Evolutionary conservation across 371 early-diverging fungal genomes (phyloP).

Genomic region (Haplosporangium sp.): DNA sequence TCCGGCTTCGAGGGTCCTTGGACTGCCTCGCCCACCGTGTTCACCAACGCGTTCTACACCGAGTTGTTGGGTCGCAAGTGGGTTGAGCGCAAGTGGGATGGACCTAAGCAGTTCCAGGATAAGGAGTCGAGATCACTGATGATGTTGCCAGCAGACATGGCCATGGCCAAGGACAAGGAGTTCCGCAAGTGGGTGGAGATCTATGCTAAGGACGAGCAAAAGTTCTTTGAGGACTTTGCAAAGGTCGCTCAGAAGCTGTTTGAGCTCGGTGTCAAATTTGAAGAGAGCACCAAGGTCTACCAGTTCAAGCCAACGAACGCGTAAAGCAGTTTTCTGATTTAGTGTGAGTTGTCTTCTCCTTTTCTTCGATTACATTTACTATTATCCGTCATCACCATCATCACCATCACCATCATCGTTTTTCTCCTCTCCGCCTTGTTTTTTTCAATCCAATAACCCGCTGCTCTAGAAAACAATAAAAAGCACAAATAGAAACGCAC

Average conservation of each 20-base stretch:
- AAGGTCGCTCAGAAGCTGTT: conserved; percentile 85
- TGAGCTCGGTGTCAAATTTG: conserved; percentile 87
- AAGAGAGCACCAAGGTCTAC: conserved; percentile 68
- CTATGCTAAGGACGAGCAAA: conserved; percentile 85
- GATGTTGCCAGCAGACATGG: conserved; percentile 89
- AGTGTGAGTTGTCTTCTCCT: too few relatives aligned
- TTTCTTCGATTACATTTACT: not conserved
- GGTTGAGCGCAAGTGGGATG: conserved; percentile 84
- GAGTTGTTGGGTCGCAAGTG: conserved; percentile 84
- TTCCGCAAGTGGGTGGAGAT: conserved; percentile 83
- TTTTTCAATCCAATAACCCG: too few relatives aligned
- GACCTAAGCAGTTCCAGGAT: conserved; percentile 90
- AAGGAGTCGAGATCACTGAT: conserved; percentile 74
- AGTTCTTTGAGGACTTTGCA: conserved; percentile 89
- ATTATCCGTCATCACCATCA: too few relatives aligned
- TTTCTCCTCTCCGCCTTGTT: too few relatives aligned
- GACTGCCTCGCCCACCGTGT: conserved; percentile 88
- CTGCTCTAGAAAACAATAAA: too few relatives aligned
- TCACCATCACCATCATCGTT: too few relatives aligned
- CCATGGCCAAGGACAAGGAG: conserved; percentile 70
- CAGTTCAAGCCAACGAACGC: conserved; percentile 62
- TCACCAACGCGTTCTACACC: conserved; percentile 90
- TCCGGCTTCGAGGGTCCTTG: conserved; percentile 93
- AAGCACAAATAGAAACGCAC: too few relatives aligned
- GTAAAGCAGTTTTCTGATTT: too few relatives aligned